Evolutionary conservation across 148 eudicot genomes (phyloP), one percentile per base, ranked within the genome.

Genomic region (Persicaria tinctoria): DNA sequence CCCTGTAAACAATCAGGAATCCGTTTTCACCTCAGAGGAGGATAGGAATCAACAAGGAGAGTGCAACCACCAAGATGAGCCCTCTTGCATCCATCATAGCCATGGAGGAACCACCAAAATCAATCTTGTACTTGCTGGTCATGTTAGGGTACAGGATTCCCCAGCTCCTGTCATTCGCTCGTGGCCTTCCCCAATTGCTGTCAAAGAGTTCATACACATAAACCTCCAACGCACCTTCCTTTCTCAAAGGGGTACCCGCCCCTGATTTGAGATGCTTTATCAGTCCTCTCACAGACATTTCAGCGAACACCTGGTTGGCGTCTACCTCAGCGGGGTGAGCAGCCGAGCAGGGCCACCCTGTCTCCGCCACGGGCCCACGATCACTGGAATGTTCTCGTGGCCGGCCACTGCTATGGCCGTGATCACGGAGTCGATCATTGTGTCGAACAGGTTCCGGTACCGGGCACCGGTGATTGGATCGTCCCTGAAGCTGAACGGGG

Each of bases 381-480:
- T 73, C 8, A 94, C 76, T 6, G 98, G 98, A 44, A 94, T 87
- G 46, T 84, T 85, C 82, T 86, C 90, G 63, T 94, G 93, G 0
- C 98, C 98, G 0, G 86, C 79, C 1, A 85, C 89, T 0, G 93
- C 87, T 84, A 94, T 85, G 2, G 95, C 90, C 0, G 85, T 79
- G 1, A 94, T 45, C 4, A 94, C 82, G 0, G 91, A 82, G 50
- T 94, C 97, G 0, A 94, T 85, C 98, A 94, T 90, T 69, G 73
- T 80, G 66, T 94, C 98, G 72, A 85, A 94, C 16, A 94, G 70
- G 77, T 94, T 94, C 45, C 94, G 80, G 83, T 91, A 94, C 11
- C 96, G 83, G 57, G 84, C 92, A 1, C 97, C 97, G 1, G 98
- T 94, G 11, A 83, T 75, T 1, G 73, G 5, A n/a, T 94, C 97